These are phyloP conservation scores for Stromatinia cepivora DNA, from an alignment of 2,329 filamentous ascomycete species.

Conservation along the genomic window DNA sequence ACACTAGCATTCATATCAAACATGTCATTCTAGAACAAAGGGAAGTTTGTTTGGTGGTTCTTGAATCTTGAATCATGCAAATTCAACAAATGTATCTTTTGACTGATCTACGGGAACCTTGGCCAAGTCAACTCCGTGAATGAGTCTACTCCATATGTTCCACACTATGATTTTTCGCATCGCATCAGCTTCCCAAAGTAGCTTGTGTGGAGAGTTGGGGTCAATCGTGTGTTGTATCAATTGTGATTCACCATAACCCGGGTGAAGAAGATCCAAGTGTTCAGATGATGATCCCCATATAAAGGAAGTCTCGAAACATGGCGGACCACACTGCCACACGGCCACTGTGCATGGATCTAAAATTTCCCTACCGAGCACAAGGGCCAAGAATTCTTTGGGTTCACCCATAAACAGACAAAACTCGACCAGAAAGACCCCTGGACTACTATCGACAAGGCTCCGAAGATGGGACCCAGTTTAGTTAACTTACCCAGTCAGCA, in stretches of 20 bases:
- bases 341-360: slow-evolving; percentile 31
- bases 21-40: slow-evolving; percentile 18
- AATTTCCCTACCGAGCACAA: slow-evolving; percentile 23
- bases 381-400: slow-evolving; percentile 28
- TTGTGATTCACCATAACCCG: slow-evolving; percentile 37
- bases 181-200: slow-evolving; percentile 21
- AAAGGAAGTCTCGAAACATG: slow-evolving; percentile 35
- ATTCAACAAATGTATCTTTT: slow-evolving; percentile 15
- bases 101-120: slow-evolving; percentile 8
- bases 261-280: slow-evolving; percentile 38
- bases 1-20: slow-evolving; percentile 16
- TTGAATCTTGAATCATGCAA: slow-evolving; percentile 8
- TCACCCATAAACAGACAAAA: slow-evolving; percentile 35
- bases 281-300: slow-evolving; percentile 37
- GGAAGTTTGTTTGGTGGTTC: slow-evolving; percentile 14
- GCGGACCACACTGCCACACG: slow-evolving; percentile 29
- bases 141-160: slow-evolving; percentile 17
- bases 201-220: slow-evolving; percentile 18
- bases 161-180: slow-evolving; percentile 7
- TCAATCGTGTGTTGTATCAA: slow-evolving; percentile 31
- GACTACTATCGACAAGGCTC: slow-evolving; percentile 40
- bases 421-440: slow-evolving; percentile 29
- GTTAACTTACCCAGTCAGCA: slow-evolving; percentile 27
- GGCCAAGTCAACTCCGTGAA: slow-evolving; percentile 17
- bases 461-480: slow-evolving; percentile 31